Conservation (phyloP, 2,329 filamentous ascomycete genomes). For the Botrytis fabae region DNA sequence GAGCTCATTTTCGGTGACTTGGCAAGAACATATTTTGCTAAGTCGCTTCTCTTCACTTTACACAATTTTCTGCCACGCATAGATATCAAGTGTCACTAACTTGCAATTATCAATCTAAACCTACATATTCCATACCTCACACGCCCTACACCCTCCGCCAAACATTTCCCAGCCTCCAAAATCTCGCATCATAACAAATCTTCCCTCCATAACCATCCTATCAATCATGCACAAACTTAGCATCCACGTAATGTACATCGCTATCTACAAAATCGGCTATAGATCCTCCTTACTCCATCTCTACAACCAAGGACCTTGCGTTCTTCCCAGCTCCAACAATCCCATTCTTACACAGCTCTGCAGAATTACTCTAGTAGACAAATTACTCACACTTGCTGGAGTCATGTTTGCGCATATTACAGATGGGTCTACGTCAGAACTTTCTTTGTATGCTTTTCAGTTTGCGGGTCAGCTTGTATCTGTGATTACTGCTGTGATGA, state of each 20-base stretch:
- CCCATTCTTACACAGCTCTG: not conserved
- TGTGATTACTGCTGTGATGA: too few relatives aligned
- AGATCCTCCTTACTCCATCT: not conserved
- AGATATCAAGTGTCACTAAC: too few relatives aligned
- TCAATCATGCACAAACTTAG: not conserved
- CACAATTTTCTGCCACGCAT: too few relatives aligned
- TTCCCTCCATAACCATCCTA: not conserved
- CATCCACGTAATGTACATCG: not conserved
- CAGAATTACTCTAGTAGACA: not conserved
- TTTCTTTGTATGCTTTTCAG: not conserved
- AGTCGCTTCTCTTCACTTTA: fast-evolving
- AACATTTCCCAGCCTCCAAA: not conserved
- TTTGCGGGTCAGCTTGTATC: not conserved
- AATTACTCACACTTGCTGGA: not conserved
- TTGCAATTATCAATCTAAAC: too few relatives aligned
- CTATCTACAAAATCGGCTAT: not conserved
- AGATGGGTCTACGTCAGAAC: not conserved
- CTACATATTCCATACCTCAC: too few relatives aligned
- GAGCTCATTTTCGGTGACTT: too few relatives aligned
- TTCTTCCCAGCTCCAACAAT: not conserved
- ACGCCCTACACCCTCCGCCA: too few relatives aligned
- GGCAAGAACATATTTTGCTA: too few relatives aligned
- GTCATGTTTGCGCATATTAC: not conserved
- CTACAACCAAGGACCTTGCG: not conserved
- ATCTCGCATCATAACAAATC: too few relatives aligned